These are phyloP conservation scores for Curvularia hawaiiensis DNA, from an alignment of 2,329 filamentous ascomycete species.

Conservation along the genomic window DNA sequence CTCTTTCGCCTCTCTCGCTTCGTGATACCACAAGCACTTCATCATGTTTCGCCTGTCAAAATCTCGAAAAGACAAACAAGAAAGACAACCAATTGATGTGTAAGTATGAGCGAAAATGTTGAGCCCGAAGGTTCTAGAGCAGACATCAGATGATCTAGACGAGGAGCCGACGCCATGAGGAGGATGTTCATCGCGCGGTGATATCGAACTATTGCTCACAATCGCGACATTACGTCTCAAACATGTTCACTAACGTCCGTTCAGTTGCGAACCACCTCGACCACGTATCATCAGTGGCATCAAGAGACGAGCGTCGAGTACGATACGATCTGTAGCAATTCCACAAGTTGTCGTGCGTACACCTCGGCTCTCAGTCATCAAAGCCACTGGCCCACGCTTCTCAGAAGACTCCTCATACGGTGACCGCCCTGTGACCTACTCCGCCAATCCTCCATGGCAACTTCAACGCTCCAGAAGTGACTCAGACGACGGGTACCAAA, in stretches of 20 bases:
- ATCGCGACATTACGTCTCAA: background rate
- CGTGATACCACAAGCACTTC: background rate
- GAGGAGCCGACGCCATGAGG: background rate
- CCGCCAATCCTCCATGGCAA: slow-evolving; percentile 49
- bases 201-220: background rate
- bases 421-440: slow-evolving; percentile 25
- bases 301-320: slow-evolving; percentile 7
- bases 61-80: slow-evolving; percentile 7
- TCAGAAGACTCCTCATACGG: background rate
- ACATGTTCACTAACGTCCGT: background rate
- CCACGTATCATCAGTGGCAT: slow-evolving; percentile 7
- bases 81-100: slow-evolving; percentile 3
- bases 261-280: slow-evolving; percentile 17
- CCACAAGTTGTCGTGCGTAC: slow-evolving; percentile 6
- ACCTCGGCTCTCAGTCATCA: background rate
- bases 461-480: slow-evolving; percentile 39
- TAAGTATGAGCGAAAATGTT: slow-evolving; percentile 7
- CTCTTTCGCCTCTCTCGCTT: background rate
- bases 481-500: slow-evolving; percentile 17
- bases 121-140: background rate
- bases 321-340: slow-evolving; percentile 7
- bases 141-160: background rate
- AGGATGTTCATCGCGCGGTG: background rate
- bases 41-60: slow-evolving; percentile 14
- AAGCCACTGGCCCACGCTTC: background rate